Conservation (phyloP, 495 filamentous ascomycete species). For the Chaetomidium leptoderma region DNA sequence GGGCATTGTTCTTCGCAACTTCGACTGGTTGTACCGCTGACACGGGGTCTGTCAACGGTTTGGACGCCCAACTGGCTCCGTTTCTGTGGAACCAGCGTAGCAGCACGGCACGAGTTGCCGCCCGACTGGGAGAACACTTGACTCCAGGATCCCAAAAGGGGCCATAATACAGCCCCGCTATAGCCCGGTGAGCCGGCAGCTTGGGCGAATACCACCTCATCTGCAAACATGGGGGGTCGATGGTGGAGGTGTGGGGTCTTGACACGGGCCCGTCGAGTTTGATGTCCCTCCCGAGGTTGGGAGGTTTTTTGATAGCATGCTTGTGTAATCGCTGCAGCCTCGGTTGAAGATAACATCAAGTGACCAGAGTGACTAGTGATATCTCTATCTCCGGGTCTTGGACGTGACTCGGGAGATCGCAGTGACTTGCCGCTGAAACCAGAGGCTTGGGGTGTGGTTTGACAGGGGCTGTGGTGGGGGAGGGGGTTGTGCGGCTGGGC, state of each 20-base stretch:
- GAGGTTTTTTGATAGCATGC: no score
- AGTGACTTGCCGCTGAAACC: background rate
- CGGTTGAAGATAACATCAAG: no score
- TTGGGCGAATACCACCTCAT: background rate
- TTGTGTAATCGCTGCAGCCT: no score
- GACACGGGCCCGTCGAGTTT: no score
- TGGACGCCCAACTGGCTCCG: background rate
- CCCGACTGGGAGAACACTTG: background rate
- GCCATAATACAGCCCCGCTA: constrained; percentile 7
- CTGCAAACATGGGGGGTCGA: constrained; percentile 6
- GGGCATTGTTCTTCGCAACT: background rate
- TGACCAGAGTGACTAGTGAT: no score
- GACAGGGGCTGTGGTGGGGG: background rate
- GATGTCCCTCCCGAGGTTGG: no score
- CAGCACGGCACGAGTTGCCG: background rate
- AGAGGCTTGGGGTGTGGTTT: background rate
- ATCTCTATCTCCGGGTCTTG: background rate
- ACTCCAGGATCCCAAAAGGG: background rate
- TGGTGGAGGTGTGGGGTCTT: no score
- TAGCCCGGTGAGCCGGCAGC: constrained; percentile 13
- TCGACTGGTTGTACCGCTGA: background rate
- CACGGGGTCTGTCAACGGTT: background rate
- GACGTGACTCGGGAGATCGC: background rate
- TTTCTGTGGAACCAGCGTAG: background rate
- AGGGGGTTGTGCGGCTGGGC: background rate